These are phyloP conservation scores for Pulicaria dysenterica DNA, from an alignment of 129 eudicot species.

Conservation along the genomic window DNA sequence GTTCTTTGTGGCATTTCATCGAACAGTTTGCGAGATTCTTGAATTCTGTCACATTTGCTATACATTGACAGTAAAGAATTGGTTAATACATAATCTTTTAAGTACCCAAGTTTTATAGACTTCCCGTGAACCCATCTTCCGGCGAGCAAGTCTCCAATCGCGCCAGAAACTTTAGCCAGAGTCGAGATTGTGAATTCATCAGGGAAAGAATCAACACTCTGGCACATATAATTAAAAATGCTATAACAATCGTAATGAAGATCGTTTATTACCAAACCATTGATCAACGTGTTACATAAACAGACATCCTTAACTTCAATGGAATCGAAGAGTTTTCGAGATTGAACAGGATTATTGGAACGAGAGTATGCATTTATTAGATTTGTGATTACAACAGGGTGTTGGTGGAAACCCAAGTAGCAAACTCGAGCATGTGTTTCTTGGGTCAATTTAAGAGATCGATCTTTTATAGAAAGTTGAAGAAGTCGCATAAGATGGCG, in stretches of 20 bases:
- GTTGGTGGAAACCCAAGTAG: constrained; percentile 50
- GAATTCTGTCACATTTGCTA: constrained; percentile 41
- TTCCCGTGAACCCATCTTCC: constrained; percentile 60
- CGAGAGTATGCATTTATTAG: constrained; percentile 51
- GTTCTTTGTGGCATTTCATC: constrained; percentile 75
- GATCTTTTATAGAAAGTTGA: constrained; percentile 34
- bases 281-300: constrained; percentile 58
- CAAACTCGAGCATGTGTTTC: constrained; percentile 53
- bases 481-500: constrained; percentile 40
- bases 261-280: constrained; percentile 37
- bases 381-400: constrained; percentile 46
- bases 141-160: constrained; percentile 27
- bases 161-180: constrained; percentile 49
- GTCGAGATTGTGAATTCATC: constrained; percentile 57
- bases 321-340: constrained; percentile 50
- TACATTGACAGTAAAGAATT: constrained; percentile 65
- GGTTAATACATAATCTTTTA: constrained; percentile 41
- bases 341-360: constrained; percentile 28
- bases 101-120: constrained; percentile 45
- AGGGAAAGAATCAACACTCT: constrained; percentile 10
- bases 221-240: constrained; percentile 44
- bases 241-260: constrained; percentile 33
- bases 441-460: constrained; percentile 41
- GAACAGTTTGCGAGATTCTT: constrained; percentile 46
- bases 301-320: constrained; percentile 36